Conservation (phyloP, 202 grass and related monocot species). For the Tripidium arundinaceum region DNA sequence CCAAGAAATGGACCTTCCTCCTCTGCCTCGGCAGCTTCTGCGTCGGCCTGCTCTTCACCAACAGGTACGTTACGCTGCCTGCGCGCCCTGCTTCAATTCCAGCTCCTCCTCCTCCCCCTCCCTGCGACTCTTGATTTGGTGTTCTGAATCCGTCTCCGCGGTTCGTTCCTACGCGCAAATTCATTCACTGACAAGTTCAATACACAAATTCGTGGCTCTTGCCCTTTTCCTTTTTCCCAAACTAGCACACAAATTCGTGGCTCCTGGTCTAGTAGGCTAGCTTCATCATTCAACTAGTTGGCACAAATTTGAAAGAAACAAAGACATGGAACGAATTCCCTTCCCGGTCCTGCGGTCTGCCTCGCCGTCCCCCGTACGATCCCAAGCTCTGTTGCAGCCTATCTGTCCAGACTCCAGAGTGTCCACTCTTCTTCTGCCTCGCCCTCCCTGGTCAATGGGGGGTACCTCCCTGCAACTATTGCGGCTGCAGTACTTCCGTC, state of each 20-base stretch:
- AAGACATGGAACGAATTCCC: no score
- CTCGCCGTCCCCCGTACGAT: no score
- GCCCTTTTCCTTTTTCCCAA: neutral
- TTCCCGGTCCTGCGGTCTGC: no score
- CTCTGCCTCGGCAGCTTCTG: conserved; percentile 96
- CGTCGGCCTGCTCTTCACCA: conserved; percentile 91
- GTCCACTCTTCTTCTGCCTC: neutral
- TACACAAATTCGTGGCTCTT: no score
- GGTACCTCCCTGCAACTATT: conserved; percentile 18
- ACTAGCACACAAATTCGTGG: no score
- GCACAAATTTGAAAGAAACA: no score
- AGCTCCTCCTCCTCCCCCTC: neutral
- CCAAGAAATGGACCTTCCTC: conserved; percentile 84
- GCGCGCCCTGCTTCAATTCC: neutral
- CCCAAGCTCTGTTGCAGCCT: no score
- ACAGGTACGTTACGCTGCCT: conserved; percentile 38
- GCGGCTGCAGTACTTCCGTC: conserved; percentile 17
- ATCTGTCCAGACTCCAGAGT: no score
- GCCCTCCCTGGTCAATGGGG: conserved; percentile 8
- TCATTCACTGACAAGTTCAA: no score
- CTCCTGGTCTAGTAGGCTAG: no score
- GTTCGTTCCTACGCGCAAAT: neutral
- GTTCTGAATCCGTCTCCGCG: neutral
- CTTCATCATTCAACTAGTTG: no score
- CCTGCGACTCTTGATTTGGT: neutral